Evolutionary conservation across 306 rosid genomes (phyloP), one percentile per base, ranked within the genome.

Genomic region (Corylus americana): DNA sequence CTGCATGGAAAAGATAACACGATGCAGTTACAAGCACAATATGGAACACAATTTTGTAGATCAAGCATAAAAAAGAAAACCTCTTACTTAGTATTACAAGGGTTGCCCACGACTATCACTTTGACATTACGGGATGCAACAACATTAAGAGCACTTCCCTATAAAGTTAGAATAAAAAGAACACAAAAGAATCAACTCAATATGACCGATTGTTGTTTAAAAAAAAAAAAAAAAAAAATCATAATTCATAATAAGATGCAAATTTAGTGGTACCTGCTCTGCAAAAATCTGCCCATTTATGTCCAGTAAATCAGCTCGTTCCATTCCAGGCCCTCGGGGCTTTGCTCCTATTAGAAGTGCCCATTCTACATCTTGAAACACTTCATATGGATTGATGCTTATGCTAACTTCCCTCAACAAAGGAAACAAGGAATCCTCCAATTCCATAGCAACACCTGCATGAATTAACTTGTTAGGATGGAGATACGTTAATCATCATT

Each of bases 311-410:
- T 1, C 93, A 7, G 99, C 97, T 29, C 99, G 90, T 85, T 95
- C 99, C 92, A 95, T 83, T 83, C 98, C 99, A 47, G 99, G 99
- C 22, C 99, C 99, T 84, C 99, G 91, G 83, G 99, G 99, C 82
- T 90, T 95, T 78, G 99, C 99, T 49, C 99, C 99, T 71, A 95
- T 93, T 66, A 95, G 83, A 79, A 95, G 86, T 27, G 97, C 98
- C 99, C 99, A 95, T 48, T 90, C 98, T 58, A 79, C 98, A 85
- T 91, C 98, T 95, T 90, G 92, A 92, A 93, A 95, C 57, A 95
- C 98, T 74, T 95, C 99, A 78, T 88, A 91, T 35, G 99, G 90
- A 88, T 95, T 94, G 83, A 91, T 85, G 70, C 99, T 83, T 74
- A 95, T 93, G 55, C 80, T 86, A 67, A 95, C 99, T 85, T 95